Evolutionary conservation across 192 early-diverging fungal genomes (phyloP), one percentile per base, ranked within the genome.

Genomic region (Allomyces javanicus): DNA sequence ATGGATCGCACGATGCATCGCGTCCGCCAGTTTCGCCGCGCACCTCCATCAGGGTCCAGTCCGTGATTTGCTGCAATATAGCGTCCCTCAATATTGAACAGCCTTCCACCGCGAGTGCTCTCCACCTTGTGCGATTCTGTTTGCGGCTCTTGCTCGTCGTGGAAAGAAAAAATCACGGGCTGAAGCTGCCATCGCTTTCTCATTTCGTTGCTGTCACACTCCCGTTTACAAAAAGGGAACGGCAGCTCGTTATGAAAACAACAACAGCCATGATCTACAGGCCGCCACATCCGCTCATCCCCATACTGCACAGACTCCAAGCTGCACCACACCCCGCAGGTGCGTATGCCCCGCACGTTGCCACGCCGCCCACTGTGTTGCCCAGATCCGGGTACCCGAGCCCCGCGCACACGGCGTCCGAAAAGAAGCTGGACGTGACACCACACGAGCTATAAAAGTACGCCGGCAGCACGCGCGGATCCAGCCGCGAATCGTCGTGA

Each of bases 241-340:
- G 7, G 33, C 33, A 3, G 3, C 33, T 7, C 33, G 33, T 9
- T 40, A 7, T 7, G 4, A 9, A 40, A 0, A 40, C 7, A 7
- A 40, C 33, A 40, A 40, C 33, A 40, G 33, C 0, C 3, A 40
- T 40, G 9, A 9, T 40, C 33, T 40, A 40, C 33, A 40, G 33
- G 33, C 33, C 33, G 33, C 33, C 33, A 9, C 33, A 40, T 9
- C 33, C 33, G 7, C 33, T 40, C 33, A 40, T 40, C 7, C 33
- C 33, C 33, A 7, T 40, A 40, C 33, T 40, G 33, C 33, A 40
- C 2, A 40, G 33, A 40, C 68, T 65, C 63, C 65, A 69, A 25
- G 65, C 25, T 1, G 66, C 65, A 24, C 68, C 61, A 22, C 68
- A 65, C 24, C 62, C 64, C 9, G 68, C 64, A 25, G 65, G 11